phyloP scores from a whole-genome alignment of 306 rosid species.

The Malus fusca region DNA sequence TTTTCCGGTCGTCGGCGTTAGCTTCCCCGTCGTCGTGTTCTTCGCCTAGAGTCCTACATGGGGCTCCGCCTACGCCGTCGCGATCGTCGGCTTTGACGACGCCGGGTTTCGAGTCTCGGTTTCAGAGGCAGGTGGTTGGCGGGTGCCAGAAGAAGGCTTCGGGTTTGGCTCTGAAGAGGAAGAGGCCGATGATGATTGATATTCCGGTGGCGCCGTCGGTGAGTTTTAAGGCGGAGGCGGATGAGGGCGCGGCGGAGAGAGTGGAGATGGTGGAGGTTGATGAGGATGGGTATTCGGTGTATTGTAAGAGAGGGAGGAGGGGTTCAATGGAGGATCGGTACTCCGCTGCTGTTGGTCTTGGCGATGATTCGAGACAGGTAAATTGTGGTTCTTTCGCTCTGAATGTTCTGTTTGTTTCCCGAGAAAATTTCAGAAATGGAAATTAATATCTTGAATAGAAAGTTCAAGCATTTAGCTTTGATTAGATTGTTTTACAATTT shows the following conservation, averaged over 20 bases:
- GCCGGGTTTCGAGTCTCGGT: background rate
- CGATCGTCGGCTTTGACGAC: background rate
- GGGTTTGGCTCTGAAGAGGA: constrained; percentile 30
- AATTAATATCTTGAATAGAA: background rate
- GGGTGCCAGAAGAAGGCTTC: background rate
- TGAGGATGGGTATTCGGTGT: constrained; percentile 38
- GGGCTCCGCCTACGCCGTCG: constrained; percentile 8
- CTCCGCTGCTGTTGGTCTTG: constrained; percentile 30
- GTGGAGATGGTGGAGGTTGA: constrained; percentile 39
- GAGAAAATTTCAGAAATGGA: background rate
- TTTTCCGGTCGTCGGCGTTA: constrained; percentile 16
- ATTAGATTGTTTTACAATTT: background rate
- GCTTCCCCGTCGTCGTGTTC: constrained; percentile 21
- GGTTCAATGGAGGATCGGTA: constrained; percentile 43
- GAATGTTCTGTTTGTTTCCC: background rate
- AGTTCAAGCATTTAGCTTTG: background rate
- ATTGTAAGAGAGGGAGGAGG: constrained; percentile 45
- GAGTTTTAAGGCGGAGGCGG: constrained; percentile 17
- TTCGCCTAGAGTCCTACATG: constrained; percentile 28
- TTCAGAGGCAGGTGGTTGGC: background rate
- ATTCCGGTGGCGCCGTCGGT: constrained; percentile 12
- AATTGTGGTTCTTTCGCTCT: background rate
- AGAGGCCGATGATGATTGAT: constrained; percentile 37
- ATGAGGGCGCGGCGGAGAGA: constrained; percentile 6
- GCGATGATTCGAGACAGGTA: constrained; percentile 39